Conservation (phyloP, 2,329 filamentous ascomycete species). For the Fusarium pseudocircinatum region DNA sequence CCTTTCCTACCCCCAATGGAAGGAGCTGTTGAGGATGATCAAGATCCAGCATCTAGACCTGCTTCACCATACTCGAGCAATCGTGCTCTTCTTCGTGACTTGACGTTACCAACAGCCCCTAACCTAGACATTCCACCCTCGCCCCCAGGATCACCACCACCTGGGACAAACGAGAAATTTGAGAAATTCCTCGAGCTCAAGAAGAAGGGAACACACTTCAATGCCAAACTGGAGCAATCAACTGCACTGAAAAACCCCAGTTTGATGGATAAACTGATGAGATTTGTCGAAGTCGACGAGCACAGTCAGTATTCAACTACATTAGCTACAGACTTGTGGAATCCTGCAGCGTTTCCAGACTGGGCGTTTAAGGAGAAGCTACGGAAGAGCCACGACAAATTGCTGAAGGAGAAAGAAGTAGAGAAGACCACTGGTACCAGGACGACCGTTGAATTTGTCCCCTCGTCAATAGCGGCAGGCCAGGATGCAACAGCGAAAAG, state of each 20-base stretch:
- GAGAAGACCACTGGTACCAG: conserved; percentile 54
- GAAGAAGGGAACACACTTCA: conserved; percentile 80
- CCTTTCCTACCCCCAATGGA: conserved; percentile 51
- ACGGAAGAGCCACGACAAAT: conserved; percentile 58
- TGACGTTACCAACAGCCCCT: conserved; percentile 77
- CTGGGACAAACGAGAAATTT: conserved; percentile 71
- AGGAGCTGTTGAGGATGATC: conserved; percentile 31
- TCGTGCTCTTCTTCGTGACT: conserved; percentile 72
- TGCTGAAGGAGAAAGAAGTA: conserved; percentile 57
- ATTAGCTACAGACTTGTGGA: conserved; percentile 64
- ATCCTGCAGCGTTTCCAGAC: conserved; percentile 64
- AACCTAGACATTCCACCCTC: conserved; percentile 80
- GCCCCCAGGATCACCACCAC: conserved; percentile 69
- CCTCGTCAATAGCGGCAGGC: conserved; percentile 39
- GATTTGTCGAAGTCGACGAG: conserved; percentile 65
- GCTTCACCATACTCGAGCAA: conserved; percentile 74
- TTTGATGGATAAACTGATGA: conserved; percentile 76
- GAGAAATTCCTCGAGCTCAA: conserved; percentile 81
- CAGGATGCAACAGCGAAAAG: conserved; percentile 35
- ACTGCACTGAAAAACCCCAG: conserved; percentile 76
- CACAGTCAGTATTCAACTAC: conserved; percentile 74
- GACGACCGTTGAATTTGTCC: conserved; percentile 61
- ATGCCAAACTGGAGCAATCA: conserved; percentile 74
- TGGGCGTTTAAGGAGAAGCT: conserved; percentile 63
- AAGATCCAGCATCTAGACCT: conserved; percentile 44